Conservation (phyloP, 176 grass and related monocot species). For the Oryza rufipogon region DNA sequence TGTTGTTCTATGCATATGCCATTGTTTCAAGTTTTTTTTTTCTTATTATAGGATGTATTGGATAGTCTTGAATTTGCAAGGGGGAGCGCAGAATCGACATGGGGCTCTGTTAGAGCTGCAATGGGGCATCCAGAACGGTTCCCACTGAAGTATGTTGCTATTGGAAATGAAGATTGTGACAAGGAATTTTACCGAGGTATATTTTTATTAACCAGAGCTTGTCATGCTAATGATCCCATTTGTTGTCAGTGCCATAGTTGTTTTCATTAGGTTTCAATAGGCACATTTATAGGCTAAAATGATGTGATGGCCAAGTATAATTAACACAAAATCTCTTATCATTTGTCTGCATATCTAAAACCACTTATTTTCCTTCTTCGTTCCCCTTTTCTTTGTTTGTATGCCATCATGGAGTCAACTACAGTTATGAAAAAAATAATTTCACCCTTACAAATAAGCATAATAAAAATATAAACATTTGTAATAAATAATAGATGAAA, state of each 20-base stretch:
- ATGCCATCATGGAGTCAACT: neutral
- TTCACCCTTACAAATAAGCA: neutral
- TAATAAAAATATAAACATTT: neutral
- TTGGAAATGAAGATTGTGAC: constrained; percentile 72
- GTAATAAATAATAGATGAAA: neutral
- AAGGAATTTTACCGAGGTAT: constrained; percentile 59
- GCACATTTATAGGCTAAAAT: neutral
- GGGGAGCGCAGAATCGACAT: constrained; percentile 59
- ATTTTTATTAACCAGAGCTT: constrained; percentile 8
- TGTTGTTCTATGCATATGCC: neutral
- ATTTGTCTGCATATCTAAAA: neutral
- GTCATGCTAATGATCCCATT: neutral
- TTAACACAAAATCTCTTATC: neutral
- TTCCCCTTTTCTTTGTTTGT: neutral
- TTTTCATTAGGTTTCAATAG: neutral
- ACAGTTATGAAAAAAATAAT: neutral
- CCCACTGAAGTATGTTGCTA: constrained; percentile 66
- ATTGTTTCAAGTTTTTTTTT: neutral
- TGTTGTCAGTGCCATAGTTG: neutral
- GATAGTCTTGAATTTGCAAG: constrained; percentile 78
- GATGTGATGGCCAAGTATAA: neutral
- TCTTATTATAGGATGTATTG: constrained; percentile 56
- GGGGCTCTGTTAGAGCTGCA: constrained; percentile 66
- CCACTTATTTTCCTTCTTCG: neutral
- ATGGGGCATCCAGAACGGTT: constrained; percentile 75